These are phyloP conservation scores for Pachysandra terminalis DNA, from an alignment of 164 flowering plant species.

Conservation along the genomic window DNA sequence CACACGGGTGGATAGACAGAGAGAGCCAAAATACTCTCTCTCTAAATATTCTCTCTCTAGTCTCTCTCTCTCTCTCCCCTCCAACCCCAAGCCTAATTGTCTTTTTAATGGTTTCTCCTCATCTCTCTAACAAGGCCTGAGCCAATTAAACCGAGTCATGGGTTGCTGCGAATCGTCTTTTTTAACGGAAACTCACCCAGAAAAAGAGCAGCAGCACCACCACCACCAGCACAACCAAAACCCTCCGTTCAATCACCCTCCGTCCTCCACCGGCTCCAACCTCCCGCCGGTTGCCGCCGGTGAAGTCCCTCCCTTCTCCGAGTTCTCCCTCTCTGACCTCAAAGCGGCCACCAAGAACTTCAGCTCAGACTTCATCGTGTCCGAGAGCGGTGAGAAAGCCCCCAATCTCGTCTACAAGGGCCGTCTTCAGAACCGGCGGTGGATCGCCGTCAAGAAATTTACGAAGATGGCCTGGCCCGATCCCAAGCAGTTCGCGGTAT, in stretches of 20 bases:
- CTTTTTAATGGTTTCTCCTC: not conserved
- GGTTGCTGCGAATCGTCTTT: constrained; percentile 37
- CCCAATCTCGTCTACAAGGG: constrained; percentile 82
- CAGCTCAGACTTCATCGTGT: constrained; percentile 53
- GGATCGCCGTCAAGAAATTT: constrained; percentile 82
- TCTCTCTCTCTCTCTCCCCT: not conserved
- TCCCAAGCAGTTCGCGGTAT: constrained; percentile 73
- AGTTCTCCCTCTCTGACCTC: constrained; percentile 54
- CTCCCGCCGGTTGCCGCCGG: constrained; percentile 9
- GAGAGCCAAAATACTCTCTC: not conserved
- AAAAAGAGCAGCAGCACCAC: not conserved
- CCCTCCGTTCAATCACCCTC: not conserved
- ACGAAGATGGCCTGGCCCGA: constrained; percentile 82
- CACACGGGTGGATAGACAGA: not conserved
- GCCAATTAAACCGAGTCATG: constrained; percentile 25
- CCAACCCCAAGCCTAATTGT: no score
- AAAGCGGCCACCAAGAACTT: constrained; percentile 55
- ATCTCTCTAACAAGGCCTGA: not conserved
- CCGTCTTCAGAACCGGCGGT: constrained; percentile 46
- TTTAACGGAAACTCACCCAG: constrained; percentile 1
- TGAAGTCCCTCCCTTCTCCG: constrained; percentile 32
- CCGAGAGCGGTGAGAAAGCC: constrained; percentile 82
- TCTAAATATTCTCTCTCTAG: no score
- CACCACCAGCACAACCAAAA: no score
- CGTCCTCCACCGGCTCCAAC: constrained; percentile 17